Percentiles rank a stretch among this genome's conserved stretches.
Evolutionary conservation across 495 filamentous ascomycete genomes (phyloP).

Genomic region (Aspergillus avenaceus): DNA sequence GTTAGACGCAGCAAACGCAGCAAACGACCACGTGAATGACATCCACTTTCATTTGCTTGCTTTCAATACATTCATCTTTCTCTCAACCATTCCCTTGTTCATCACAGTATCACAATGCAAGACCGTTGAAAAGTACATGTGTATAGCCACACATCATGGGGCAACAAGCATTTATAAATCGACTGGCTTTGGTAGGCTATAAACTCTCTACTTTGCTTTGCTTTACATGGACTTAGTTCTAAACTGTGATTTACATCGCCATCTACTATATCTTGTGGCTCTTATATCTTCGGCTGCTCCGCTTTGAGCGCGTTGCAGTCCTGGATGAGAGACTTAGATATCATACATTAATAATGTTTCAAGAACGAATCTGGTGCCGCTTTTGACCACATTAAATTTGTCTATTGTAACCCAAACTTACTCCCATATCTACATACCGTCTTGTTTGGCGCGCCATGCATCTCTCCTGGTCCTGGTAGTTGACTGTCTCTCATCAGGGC

Average conservation of each 20-base stretch:
- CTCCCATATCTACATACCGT: background rate
- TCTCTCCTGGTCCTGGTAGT: background rate
- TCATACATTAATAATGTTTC: background rate
- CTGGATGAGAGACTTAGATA: too few relatives aligned
- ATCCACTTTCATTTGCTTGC: slow-evolving; percentile 1
- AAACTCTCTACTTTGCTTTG: slow-evolving; percentile 1
- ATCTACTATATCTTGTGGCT: background rate
- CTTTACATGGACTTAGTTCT: background rate
- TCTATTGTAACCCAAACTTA: background rate
- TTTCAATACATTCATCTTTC: too few relatives aligned
- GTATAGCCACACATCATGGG: slow-evolving; percentile 34
- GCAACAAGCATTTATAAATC: slow-evolving; percentile 46
- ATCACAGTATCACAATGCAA: background rate
- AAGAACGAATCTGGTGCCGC: too few relatives aligned
- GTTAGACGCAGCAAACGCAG: slow-evolving; percentile 19
- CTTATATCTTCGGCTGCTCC: too few relatives aligned
- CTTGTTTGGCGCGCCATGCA: background rate
- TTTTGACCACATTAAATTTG: too few relatives aligned
- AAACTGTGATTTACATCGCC: too few relatives aligned
- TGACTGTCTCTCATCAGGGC: slow-evolving; percentile 42
- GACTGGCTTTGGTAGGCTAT: slow-evolving; percentile 50
- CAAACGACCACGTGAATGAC: slow-evolving; percentile 10
- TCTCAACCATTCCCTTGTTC: background rate
- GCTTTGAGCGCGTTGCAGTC: too few relatives aligned
- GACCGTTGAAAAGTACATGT: background rate